Evolutionary conservation across 2,329 filamentous ascomycete genomes (phyloP), one percentile per base, ranked within the genome.

Genomic region (Cladosporium cucumerinum): DNA sequence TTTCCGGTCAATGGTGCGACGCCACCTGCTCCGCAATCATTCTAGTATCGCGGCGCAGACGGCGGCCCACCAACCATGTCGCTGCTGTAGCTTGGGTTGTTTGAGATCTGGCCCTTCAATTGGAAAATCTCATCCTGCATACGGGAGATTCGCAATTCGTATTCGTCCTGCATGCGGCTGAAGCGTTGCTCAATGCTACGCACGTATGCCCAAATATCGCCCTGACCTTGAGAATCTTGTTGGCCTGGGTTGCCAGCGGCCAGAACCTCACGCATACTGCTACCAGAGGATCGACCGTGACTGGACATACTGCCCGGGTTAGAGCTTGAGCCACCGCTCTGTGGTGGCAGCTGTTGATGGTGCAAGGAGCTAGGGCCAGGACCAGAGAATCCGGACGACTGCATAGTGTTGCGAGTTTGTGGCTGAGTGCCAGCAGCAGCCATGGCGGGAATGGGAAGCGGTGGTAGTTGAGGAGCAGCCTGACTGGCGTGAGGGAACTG

Each of bases 181-280:
- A 82, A 79, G 21, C 78, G 75, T 36, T 72, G 84, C 72, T 94
- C 90, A 58, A 94, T 80, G 21, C 82, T 84, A 64, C 91, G 87
- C 36, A 93, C 85, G 71, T 92, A 92, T 4, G 83, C 79, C 89
- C 89, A 92, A 10, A 93, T 80, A 49, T 87, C 87, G 30, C 74
- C 66, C 10, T 57, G 57, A 16, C 66, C 63, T 23, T 68, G 69
- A 16, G 73, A 71, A 30, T 67, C 86, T 79, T 61, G 86, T 21
- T 51, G 34, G 8, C 11, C 49, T 6, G 28, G 23, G n/a, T 28
- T 49, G 4, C 60, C 60, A 23, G 59, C 8, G 81, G 71, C 72
- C 75, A 92, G 89, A 66, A 92, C 82, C 70, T 91, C 92, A 67
- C 85, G 86, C 68, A 86, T 86, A 72, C 86, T 88, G 66, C 85